Base-by-base conservation (phyloP, 805 yeast species). In the Suhomyces sp. region DNA sequence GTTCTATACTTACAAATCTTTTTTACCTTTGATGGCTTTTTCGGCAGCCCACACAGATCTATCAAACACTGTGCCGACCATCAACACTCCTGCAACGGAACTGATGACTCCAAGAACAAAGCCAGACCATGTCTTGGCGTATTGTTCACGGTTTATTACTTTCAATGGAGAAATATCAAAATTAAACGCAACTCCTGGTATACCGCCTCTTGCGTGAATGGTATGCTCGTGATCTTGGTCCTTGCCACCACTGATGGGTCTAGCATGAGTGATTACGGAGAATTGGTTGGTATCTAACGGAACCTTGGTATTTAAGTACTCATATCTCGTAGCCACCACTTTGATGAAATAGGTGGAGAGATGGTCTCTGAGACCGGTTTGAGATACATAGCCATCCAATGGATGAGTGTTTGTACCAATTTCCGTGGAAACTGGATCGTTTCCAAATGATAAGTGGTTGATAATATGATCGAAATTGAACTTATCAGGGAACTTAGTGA, bases 81-180 rank as follows among this genome's bases (percentile, higher is more conserved):
- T 90, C 40, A 93, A 68, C 8, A 93, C 88, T 31, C 98, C 97
- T 7, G 97, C 98, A 25, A 91, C 74, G 6, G 95, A 87, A 37
- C 96, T 83, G 46, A 93, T 78, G 18, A 85, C 86, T 22, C 90
- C 88, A 40, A 88, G 65, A 17, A 88, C 51, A 54, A 90, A 88
- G 2, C 88, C 85, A 19, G 90, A 81, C 81, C 93, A 84, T 2
- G 93, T 74, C 55, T 81, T 83, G 37, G 77, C 73, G 50, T 75
- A 76, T 44, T 71, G 80, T 59, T 93, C 95, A 39, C 77, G 72
- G 63, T 91, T 88, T 52, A 90, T 85, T 33, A 93, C 88, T 56
- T 88, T 88, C 69, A 93, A 70, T 8, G 98, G 96, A 38, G 95
- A 81, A 58, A 93, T 88, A 52, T 93, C 98, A 63, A 90, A 90